Evolutionary conservation across 768 basidiomycete genomes (phyloP), one percentile per base, ranked within the genome.

Genomic region (Auricularia sp.): DNA sequence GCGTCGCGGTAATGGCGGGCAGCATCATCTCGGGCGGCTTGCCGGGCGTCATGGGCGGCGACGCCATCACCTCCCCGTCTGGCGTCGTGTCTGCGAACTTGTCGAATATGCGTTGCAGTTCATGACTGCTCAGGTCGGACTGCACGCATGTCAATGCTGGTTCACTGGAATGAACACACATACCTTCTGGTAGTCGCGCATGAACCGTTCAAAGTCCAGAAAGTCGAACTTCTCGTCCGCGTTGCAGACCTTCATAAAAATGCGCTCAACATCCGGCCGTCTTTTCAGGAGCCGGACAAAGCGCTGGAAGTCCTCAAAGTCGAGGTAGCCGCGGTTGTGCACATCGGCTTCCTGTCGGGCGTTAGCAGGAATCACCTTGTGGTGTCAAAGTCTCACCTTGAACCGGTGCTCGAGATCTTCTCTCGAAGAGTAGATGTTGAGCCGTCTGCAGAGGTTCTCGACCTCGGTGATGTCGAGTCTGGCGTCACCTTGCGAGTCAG

Each of bases 221-320:
- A 72, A 80, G 66, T 72, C 74, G 61, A 82, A 74, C 7, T 59
- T 69, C 51, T 79, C 79, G 1, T 74, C 66, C 6, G 71, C 67
- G 36, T 67, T 63, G 0, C 65, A 73, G 33, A 84, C 67, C 35
- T 72, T 75, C 65, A 75, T 75, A 73, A 87, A 88, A 8, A 97
- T 74, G 0, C 77, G 70, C 62, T 90, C 86, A 1, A 98, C 73
- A 60, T 98, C 96, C 0, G 90, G 87, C 16, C 96, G 84, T n/a
- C 81, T 79, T 72, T 93, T 95, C 64, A 97, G 81, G 36, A 85
- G 73, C 70, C 87, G 90, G 66, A 95, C 88, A 66, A 98, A 93
- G 12, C 76, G 78, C 67, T 89, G 87, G 73, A 96, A 98, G 64
- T 86, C 87, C 1, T 78, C 67, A 70, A 93, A 93, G 72, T 92